Conservation (phyloP, 805 yeast species). For the Spathaspora sp. region DNA sequence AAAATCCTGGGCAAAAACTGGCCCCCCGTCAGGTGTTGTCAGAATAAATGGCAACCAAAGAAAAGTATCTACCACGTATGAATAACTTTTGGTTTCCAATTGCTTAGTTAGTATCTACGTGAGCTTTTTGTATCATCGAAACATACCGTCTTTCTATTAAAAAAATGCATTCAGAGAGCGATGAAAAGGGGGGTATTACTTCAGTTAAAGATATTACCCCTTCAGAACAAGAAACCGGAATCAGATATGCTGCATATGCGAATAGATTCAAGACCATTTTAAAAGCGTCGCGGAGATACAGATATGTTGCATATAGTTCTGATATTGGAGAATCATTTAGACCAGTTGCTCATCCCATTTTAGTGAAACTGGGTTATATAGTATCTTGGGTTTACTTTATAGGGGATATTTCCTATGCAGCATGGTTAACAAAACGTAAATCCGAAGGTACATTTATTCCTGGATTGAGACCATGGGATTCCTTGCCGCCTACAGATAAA, state of each 20-base stretch:
- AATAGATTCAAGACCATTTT: conserved; percentile 68
- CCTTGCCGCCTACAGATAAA: conserved; percentile 32
- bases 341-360: conserved; percentile 68
- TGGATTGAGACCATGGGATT: conserved; percentile 68
- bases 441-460: conserved; percentile 61
- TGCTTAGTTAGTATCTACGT: background rate
- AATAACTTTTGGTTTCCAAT: background rate
- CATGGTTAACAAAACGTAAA: conserved; percentile 68
- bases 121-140: background rate
- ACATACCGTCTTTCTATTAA: background rate
- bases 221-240: conserved; percentile 14
- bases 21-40: background rate
- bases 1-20: background rate
- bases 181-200: background rate
- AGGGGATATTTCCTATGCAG: conserved; percentile 70
- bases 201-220: background rate
- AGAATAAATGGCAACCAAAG: background rate
- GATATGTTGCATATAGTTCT: conserved; percentile 78
- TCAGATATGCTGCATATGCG: conserved; percentile 83
- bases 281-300: conserved; percentile 59
- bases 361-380: conserved; percentile 68
- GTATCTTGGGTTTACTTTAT: conserved; percentile 72
- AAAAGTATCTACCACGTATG: background rate
- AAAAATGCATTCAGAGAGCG: background rate
- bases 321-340: conserved; percentile 86